Conservation (phyloP, 139 green algal species). For the Pycnococcus provasolii region DNA sequence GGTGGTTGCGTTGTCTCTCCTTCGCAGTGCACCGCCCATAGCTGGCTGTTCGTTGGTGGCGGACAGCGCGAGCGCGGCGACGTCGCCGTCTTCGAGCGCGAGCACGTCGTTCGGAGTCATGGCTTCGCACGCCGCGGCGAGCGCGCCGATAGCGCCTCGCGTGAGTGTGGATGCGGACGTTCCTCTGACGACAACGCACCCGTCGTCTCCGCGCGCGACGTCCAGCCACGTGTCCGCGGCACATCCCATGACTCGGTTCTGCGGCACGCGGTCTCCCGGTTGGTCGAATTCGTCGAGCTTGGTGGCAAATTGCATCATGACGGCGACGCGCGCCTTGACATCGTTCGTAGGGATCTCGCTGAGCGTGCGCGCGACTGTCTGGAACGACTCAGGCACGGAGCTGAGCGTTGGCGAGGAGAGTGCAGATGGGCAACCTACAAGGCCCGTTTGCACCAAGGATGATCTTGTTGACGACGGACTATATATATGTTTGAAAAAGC, state of each 20-base stretch:
- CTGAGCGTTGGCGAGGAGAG: no score
- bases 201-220: conserved; percentile 39
- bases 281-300: no score
- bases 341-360: no score
- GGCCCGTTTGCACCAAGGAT: no score
- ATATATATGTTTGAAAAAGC: no score
- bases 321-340: no score
- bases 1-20: neutral
- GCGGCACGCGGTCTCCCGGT: conserved; percentile 22
- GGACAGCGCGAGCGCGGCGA: neutral
- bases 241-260: conserved; percentile 87
- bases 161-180: conserved; percentile 68
- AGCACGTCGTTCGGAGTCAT: conserved; percentile 52
- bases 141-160: conserved; percentile 53
- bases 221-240: conserved; percentile 71
- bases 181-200: conserved; percentile 41
- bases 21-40: neutral
- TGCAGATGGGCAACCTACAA: no score
- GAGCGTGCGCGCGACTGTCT: no score
- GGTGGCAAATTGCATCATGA: no score
- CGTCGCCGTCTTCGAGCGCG: conserved; percentile 18
- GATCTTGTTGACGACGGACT: no score
- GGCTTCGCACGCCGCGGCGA: conserved; percentile 42
- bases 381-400: no score
- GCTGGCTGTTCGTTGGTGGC: neutral